Percentiles rank a stretch among this genome's conserved stretches.
Conservation (phyloP, 148 eudicot genomes). For the Chenopodium formosanum region DNA sequence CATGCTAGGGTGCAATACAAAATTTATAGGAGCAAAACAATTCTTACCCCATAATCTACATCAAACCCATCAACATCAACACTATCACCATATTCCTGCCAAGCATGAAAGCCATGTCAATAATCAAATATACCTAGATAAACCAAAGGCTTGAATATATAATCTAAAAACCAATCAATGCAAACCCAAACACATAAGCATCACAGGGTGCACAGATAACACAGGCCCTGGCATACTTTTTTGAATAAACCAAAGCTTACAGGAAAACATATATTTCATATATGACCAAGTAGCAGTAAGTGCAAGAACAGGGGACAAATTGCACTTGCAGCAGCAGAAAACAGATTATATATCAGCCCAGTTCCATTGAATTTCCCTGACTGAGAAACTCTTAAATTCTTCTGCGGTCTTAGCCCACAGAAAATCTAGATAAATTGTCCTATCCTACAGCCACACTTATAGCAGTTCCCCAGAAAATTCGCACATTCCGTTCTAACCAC, state of each 20-base stretch:
- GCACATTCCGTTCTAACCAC: no score
- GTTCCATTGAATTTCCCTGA: no score
- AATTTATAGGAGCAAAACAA: background rate
- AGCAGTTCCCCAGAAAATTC: no score
- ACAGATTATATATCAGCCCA: no score
- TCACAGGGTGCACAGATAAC: background rate
- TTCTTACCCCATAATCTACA: constrained; percentile 89
- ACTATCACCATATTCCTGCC: constrained; percentile 81
- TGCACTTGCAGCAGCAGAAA: no score
- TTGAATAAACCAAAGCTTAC: background rate
- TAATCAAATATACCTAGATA: background rate
- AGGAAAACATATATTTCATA: background rate
- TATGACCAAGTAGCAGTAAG: no score
- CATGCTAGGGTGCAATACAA: background rate
- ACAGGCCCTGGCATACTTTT: background rate
- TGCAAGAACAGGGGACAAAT: no score
- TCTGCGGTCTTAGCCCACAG: no score
- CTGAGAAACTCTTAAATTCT: no score
- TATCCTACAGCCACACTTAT: no score
- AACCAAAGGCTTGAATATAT: background rate
- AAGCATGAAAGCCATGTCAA: constrained; percentile 7
- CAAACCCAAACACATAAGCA: background rate
- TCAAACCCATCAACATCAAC: constrained; percentile 85
- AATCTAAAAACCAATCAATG: background rate
- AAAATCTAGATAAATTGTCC: no score